Evolutionary conservation across 1,284 basidiomycete species (phyloP).

Genomic region (Cutaneotrichosporon sp.): DNA sequence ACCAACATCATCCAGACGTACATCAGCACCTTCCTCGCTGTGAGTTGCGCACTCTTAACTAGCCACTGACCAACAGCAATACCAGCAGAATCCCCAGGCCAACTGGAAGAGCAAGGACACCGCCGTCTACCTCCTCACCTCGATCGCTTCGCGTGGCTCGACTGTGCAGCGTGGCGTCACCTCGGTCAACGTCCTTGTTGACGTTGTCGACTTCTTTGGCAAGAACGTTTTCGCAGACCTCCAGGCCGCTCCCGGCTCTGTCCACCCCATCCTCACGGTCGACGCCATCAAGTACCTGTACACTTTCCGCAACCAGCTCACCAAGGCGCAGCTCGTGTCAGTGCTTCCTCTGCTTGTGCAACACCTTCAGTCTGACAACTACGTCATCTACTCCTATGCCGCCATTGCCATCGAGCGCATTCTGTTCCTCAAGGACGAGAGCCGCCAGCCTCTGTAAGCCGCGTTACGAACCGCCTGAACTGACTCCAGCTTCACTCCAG

Average conservation of each 20-base stretch:
- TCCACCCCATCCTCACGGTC: constrained; percentile 89
- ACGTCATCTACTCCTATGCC: constrained; percentile 68
- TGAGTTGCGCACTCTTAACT: constrained; percentile 50
- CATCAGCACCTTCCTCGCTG: constrained; percentile 71
- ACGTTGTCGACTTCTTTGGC: constrained; percentile 94
- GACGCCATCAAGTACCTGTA: constrained; percentile 92
- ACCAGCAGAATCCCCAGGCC: constrained; percentile 60
- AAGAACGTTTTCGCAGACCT: constrained; percentile 87
- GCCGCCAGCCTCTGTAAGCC: constrained; percentile 62
- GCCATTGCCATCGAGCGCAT: constrained; percentile 76
- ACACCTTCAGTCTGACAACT: constrained; percentile 77
- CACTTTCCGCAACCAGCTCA: constrained; percentile 95
- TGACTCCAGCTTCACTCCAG: constrained; percentile 69
- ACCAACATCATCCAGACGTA: constrained; percentile 82
- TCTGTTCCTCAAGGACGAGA: constrained; percentile 77
- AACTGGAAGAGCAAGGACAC: constrained; percentile 95
- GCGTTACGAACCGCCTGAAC: constrained; percentile 22
- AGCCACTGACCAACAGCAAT: constrained; percentile 48
- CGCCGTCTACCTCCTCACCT: constrained; percentile 90
- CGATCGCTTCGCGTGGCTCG: constrained; percentile 82
- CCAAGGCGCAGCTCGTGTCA: constrained; percentile 87
- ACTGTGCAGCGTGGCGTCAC: constrained; percentile 89
- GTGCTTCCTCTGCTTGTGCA: constrained; percentile 85
- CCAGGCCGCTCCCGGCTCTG: constrained; percentile 65
- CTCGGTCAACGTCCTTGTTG: constrained; percentile 84